Evolutionary conservation across 179 eudicot species (phyloP).

Genomic region (Silene vulgaris): DNA sequence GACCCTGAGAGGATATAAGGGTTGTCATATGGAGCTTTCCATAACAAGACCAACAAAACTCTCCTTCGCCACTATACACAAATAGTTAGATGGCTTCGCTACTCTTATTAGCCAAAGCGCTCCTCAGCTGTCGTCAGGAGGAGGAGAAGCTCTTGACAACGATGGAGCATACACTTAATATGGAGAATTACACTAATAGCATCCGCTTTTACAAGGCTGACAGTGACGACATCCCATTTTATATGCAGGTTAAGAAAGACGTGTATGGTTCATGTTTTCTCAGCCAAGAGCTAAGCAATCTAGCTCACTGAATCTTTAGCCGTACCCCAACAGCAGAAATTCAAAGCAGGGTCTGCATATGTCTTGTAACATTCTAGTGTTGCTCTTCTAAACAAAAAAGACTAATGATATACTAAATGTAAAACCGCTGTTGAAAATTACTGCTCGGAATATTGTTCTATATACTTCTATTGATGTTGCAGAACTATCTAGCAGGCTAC

Average conservation of each 20-base stretch:
- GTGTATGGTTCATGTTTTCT: conserved; percentile 20
- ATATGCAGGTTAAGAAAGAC: conserved; percentile 21
- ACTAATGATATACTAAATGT: neutral
- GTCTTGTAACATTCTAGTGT: neutral
- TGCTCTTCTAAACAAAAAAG: conserved; percentile 7
- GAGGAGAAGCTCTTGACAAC: conserved; percentile 12
- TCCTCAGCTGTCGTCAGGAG: conserved; percentile 15
- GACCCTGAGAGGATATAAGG: neutral
- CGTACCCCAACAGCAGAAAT: neutral
- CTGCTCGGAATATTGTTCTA: neutral
- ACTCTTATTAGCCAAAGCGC: conserved; percentile 27
- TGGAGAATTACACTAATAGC: neutral
- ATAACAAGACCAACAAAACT: neutral
- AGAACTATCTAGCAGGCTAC: neutral
- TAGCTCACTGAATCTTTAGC: neutral
- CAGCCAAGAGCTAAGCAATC: conserved; percentile 20
- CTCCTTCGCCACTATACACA: neutral
- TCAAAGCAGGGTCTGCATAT: neutral
- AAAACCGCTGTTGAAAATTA: neutral
- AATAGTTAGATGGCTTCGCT: conserved; percentile 25
- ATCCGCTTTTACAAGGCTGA: neutral
- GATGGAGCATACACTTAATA: neutral
- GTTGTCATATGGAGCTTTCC: conserved; percentile 4
- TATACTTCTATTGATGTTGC: neutral
- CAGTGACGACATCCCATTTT: conserved; percentile 18